Evolutionary conservation across 2,329 filamentous ascomycete species (phyloP), one percentile per base, ranked within the genome.

Genomic region (Fusarium lyarnte): DNA sequence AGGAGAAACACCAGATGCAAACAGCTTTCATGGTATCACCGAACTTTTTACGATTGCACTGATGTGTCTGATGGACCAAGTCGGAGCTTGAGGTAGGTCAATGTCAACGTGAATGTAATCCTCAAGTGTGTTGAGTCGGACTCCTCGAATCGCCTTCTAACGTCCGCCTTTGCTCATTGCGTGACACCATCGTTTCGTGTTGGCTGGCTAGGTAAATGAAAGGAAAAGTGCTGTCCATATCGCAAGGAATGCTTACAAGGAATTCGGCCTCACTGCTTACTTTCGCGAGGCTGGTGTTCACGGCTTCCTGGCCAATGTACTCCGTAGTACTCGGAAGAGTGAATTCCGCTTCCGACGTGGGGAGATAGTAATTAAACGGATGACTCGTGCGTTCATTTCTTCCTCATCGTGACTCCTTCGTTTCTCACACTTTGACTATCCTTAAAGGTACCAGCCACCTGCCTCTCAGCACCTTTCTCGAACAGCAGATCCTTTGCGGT

Each of bases 401-500:
- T 25, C 10, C 16, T 29, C 21, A 35, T 11, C 6, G 47, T 27
- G 33, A 36, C 6, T 5, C 5, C 19, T 52, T 21, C 46, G 23
- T 51, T 38, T 14, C 23, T 27, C 5, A n/a, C 2, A 17, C 49
- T 52, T n/a, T 7, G 5, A 16, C 13, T 17, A 6, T 27, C 23
- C 10, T 21, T 17, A 51, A 5, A 35, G n/a, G 12, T 36, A n/a
- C 19, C n/a, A n/a, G 19, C 5, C 33, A 52, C 3, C 33, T 2
- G 14, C 23, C 7, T 27, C 19, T 25, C 9, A n/a, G 19, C 11
- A 19, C 23, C 1, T 13, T 7, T 2, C 5, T 12, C 33, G 13
- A 17, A 17, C 3, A 12, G 17, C 0, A 12, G 19, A 3, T 12
- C 23, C 17, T 27, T 21, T 17, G 7, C 1, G 33, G 19, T 33